Base-by-base conservation (phyloP, 768 basidiomycete genomes). In the Suillus spraguei region DNA sequence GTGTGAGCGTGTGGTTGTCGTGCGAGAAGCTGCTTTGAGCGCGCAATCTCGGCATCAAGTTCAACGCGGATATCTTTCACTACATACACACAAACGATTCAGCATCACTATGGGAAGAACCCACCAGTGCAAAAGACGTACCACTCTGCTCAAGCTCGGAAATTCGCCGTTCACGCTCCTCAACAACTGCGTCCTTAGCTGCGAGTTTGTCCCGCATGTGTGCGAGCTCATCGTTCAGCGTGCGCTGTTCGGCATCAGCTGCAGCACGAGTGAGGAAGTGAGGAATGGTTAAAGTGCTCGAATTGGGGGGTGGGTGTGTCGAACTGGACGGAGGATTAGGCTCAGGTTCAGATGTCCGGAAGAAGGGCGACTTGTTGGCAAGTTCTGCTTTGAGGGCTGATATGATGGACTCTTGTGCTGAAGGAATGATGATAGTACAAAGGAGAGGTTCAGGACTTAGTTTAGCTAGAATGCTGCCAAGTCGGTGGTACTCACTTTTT, bases 261-360 rank as follows among this genome's bases (percentile, higher is more conserved):
- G 84, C 85, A 63, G 91, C 90, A 61, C 90, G 85, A 10, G 90
- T 90, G 14, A 94, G 75, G 54, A 94, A 81, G 67, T 90, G 86
- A 36, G 89, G 78, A 5, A 84, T 81, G 3, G 82, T 79, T 16
- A 11, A 20, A 58, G 56, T 32, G 10, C 39, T 41, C 11, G 56
- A 58, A 58, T 28, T 41, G 16, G 39, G 56, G 4, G 38, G 56
- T 16, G 56, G 22, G 9, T 56, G 39, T 13, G 39, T 58, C 24
- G 55, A 56, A 2, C 9, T 16, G 22, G 55, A 39, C 24, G 36
- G 28, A 41, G 14, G 24, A 20, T 58, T 58, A 17, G 36, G 24
- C 10, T 41, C 39, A 20, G 17, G 24, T 58, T 41, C 39, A 32
- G 39, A 41, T 0, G 81, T 74, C 49, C 79, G 77, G 49, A 84